Evolutionary conservation across 306 rosid species (phyloP).

Genomic region (Erythrophleum fordii): DNA sequence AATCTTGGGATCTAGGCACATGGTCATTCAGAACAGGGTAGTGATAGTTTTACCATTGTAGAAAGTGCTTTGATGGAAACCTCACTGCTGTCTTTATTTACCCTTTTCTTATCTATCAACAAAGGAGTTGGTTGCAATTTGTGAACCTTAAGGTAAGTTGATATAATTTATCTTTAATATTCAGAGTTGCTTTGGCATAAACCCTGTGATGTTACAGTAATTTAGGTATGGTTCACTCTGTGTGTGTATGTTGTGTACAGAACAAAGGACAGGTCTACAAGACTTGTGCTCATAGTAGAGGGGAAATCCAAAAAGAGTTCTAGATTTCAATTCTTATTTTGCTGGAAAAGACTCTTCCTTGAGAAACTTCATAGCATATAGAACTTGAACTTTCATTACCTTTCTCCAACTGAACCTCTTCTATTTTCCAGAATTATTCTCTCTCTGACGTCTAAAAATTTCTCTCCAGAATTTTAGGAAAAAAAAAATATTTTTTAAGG

Average conservation of each 20-base stretch:
- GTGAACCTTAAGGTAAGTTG: neutral
- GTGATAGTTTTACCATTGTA: neutral
- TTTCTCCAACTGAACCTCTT: neutral
- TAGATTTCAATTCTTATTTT: neutral
- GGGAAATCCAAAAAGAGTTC: neutral
- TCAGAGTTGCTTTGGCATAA: neutral
- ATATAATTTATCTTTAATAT: neutral
- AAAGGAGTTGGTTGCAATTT: neutral
- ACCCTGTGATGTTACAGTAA: neutral
- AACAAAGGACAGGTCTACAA: neutral
- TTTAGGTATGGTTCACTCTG: neutral
- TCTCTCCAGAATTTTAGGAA: neutral
- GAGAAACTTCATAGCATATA: neutral
- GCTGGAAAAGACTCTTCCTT: neutral
- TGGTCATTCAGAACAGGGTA: neutral
- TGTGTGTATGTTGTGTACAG: neutral
- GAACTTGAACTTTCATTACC: neutral
- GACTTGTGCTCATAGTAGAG: neutral
- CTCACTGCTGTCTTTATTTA: neutral
- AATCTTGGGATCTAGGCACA: conserved; percentile 15
- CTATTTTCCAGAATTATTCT: neutral
- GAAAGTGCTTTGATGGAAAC: conserved; percentile 19
- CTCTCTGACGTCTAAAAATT: neutral
- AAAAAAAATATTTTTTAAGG: neutral
- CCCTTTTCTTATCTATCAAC: neutral